A percentile compares a stretch with the other conserved stretches of the same genome.
Evolutionary conservation across 345 rosid species (phyloP).

Genomic region (Mangifera indica): DNA sequence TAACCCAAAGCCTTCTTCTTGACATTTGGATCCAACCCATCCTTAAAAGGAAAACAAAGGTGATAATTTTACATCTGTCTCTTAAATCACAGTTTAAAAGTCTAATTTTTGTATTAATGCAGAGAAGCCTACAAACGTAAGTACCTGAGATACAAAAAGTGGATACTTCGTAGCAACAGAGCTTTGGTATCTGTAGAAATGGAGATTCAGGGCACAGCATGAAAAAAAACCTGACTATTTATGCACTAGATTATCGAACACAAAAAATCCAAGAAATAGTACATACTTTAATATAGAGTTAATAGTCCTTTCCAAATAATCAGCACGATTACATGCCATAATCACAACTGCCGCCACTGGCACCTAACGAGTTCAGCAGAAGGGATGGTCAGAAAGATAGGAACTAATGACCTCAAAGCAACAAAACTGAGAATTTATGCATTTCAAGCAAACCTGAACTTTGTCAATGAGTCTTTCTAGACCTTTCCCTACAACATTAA

Average conservation of each 20-base stretch:
- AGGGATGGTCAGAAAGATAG: conserved; percentile 21
- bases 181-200: conserved; percentile 62
- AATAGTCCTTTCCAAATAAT: conserved; percentile 88
- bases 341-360: conserved; percentile 92
- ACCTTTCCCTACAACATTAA: conserved; percentile 64
- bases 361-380: conserved; percentile 40
- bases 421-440: conserved; percentile 4
- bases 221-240: not conserved
- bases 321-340: conserved; percentile 99
- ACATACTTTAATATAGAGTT: conserved; percentile 71
- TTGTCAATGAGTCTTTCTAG: conserved; percentile 54
- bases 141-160: conserved; percentile 90
- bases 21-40: conserved; percentile 71
- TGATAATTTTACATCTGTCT: not conserved
- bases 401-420: conserved; percentile 7
- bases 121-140: conserved; percentile 10
- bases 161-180: conserved; percentile 79
- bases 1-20: conserved; percentile 79
- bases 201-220: conserved; percentile 18
- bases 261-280: not conserved
- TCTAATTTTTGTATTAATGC: conserved; percentile 10
- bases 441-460: conserved; percentile 43
- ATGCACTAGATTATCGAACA: not conserved
- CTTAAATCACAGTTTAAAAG: conserved; percentile 4
- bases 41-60: conserved; percentile 34